Evolutionary conservation across 371 early-diverging fungal genomes (phyloP), one percentile per base, ranked within the genome.

Genomic region (Mortierella sp.): DNA sequence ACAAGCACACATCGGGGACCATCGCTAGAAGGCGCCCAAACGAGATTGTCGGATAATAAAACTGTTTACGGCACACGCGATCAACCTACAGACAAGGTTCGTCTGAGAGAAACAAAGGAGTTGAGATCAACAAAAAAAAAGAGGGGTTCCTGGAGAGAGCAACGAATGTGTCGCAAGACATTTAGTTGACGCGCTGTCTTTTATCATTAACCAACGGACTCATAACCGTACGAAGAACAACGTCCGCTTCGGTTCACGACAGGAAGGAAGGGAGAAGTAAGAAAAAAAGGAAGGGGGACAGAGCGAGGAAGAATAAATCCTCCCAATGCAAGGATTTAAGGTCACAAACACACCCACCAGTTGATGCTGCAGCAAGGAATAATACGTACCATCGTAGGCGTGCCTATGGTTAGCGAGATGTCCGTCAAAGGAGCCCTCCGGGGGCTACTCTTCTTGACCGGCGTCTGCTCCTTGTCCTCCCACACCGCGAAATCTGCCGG

Each of bases 351-450:
- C 34, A 40, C 54, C 34, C 53, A 72, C n/a, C 43, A 28, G 43
- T 11, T 1, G 40, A 75, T 14, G 50, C 40, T 64, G 67, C 37
- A 11, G 61, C 34, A 26, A 13, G 6, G 34, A 43, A 50, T 19
- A 64, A 37, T 64, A 69, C 79, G 46, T 78, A 78, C 79, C 79
- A 43, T 46, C 11, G 28, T 31, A 31, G 64, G 37, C 16, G 48
- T 37, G 9, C 51, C 55, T 13, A 46, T 10, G 26, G 54, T 51
- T 31, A 34, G 28, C 26, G 74, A 73, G 55, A 74, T 78, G 2
- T 78, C 79, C 13, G 48, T 69, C 57, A 78, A 48, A 1, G 79
- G 79, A 40, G 50, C 34, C 37, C 73, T 57, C 34, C 69, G n/a
- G 5, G 64, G 4, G 14, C 34, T 24, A 5, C 46, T 46, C 53